phyloP scores from a whole-genome alignment of 352 stramenopile species.

The Globisporangium carolinianum region DNA sequence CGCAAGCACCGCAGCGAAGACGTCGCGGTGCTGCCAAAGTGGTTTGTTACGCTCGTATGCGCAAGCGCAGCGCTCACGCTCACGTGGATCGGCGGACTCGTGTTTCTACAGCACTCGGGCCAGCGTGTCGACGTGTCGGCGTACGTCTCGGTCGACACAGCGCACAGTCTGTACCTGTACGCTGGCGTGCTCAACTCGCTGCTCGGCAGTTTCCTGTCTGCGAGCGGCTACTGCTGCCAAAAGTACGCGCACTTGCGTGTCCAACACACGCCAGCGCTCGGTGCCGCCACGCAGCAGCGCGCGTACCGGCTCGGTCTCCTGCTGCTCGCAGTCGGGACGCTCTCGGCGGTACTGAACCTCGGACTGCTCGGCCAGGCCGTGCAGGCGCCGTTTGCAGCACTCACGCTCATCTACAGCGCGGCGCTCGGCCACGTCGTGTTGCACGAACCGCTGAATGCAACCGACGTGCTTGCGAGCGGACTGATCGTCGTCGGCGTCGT shows the following conservation, averaged over 20 bases:
- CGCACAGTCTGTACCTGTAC: slow-evolving; percentile 40
- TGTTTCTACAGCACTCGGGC: slow-evolving; percentile 29
- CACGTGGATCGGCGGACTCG: slow-evolving; percentile 43
- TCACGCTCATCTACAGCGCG: slow-evolving; percentile 77
- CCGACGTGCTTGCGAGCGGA: slow-evolving; percentile 48
- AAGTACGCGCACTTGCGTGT: slow-evolving; percentile 65
- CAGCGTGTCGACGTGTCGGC: slow-evolving; percentile 10
- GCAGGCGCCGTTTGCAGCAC: slow-evolving; percentile 69
- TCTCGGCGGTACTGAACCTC: slow-evolving; percentile 67
- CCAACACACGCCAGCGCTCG: slow-evolving; percentile 34
- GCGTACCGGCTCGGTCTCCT: slow-evolving; percentile 50
- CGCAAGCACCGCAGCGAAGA: neutral
- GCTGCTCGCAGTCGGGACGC: slow-evolving; percentile 52
- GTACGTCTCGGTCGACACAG: slow-evolving; percentile 14
- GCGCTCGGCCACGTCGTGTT: slow-evolving; percentile 62
- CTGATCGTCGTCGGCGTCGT: slow-evolving; percentile 59
- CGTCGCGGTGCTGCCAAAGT: slow-evolving; percentile 30
- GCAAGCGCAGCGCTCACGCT: slow-evolving; percentile 36
- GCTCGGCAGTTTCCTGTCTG: slow-evolving; percentile 66
- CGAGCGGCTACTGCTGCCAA: slow-evolving; percentile 77
- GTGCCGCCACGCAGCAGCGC: slow-evolving; percentile 54
- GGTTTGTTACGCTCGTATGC: slow-evolving; percentile 37
- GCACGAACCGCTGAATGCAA: slow-evolving; percentile 37
- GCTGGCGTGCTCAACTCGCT: slow-evolving; percentile 68
- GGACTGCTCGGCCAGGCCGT: slow-evolving; percentile 70